phyloP scores from a whole-genome alignment of 2,329 filamentous ascomycete genomes.

The Verticillium albo-atrum region DNA sequence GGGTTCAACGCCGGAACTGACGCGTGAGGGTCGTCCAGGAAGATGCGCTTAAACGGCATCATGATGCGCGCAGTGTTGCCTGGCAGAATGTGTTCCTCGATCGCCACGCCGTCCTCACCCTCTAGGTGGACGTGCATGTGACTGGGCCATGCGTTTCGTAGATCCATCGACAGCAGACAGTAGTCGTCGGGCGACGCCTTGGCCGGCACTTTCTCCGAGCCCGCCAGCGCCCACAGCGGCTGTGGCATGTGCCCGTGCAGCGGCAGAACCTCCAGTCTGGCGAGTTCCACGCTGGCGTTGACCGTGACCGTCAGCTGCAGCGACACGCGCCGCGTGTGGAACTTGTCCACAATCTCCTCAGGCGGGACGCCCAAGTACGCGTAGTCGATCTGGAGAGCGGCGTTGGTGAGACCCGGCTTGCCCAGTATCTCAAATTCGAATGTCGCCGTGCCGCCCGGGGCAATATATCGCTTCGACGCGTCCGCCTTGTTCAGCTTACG shows the following conservation, averaged over 20 bases:
- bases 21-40: slow-evolving; percentile 70
- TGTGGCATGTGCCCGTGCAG: slow-evolving; percentile 63
- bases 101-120: slow-evolving; percentile 36
- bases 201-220: slow-evolving; percentile 20
- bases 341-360: slow-evolving; percentile 65
- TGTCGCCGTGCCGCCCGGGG: slow-evolving; percentile 60
- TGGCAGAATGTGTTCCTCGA: slow-evolving; percentile 56
- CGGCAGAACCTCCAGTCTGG: slow-evolving; percentile 73
- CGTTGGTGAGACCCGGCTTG: slow-evolving; percentile 77
- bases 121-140: slow-evolving; percentile 65
- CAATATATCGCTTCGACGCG: slow-evolving; percentile 54
- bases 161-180: slow-evolving; percentile 75
- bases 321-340: slow-evolving; percentile 79
- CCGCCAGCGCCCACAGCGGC: slow-evolving; percentile 50
- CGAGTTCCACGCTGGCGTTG: slow-evolving; percentile 82
- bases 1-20: slow-evolving; percentile 77
- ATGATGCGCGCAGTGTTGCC: slow-evolving; percentile 71
- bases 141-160: slow-evolving; percentile 87
- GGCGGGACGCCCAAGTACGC: slow-evolving; percentile 68
- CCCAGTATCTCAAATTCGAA: slow-evolving; percentile 85
- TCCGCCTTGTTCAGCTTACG: slow-evolving; percentile 44
- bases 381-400: slow-evolving; percentile 80
- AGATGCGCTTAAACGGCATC: slow-evolving; percentile 70
- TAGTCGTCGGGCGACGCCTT: slow-evolving; percentile 52
- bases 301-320: slow-evolving; percentile 84